phyloP scores from a whole-genome alignment of 2,329 filamentous ascomycete genomes.

The Blastomyces emzantsi region DNA sequence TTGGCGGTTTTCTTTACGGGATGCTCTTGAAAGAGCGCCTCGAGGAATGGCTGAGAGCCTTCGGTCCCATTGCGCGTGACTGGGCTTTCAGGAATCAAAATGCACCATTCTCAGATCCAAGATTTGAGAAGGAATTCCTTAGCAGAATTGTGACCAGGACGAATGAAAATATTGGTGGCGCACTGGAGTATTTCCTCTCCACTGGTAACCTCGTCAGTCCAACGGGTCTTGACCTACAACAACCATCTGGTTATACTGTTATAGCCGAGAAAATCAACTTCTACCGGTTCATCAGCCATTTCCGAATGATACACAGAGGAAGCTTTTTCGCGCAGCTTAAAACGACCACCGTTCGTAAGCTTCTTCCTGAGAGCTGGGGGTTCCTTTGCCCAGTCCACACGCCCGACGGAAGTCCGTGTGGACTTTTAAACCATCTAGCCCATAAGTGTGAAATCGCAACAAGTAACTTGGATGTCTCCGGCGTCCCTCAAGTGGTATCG shows the following conservation, averaged over 20 bases:
- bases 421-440: constrained; percentile 85
- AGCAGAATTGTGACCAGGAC: constrained; percentile 67
- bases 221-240: constrained; percentile 87
- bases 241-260: constrained; percentile 89
- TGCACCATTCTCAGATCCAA: constrained; percentile 59
- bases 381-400: constrained; percentile 97
- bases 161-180: constrained; percentile 80
- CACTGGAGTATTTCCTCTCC: constrained; percentile 89
- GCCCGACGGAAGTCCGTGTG: constrained; percentile 90
- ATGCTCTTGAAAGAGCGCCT: constrained; percentile 93
- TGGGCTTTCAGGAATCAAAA: constrained; percentile 46
- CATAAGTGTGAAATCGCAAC: constrained; percentile 93
- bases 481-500: constrained; percentile 62
- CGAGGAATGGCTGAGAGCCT: constrained; percentile 75
- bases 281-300: constrained; percentile 95
- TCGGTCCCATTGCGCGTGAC: constrained; percentile 45
- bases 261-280: constrained; percentile 99
- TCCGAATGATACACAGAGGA: constrained; percentile 98
- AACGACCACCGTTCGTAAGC: constrained; percentile 91
- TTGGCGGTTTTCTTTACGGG: constrained; percentile 88
- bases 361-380: constrained; percentile 94
- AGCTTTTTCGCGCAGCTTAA: constrained; percentile 98
- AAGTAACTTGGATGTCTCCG: constrained; percentile 60
- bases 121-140: constrained; percentile 73
- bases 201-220: constrained; percentile 90